Percentiles rank a stretch among this genome's conserved stretches.
These are phyloP conservation scores for Bruguiera parviflora DNA, from an alignment of 345 rosid species.

Conservation along the genomic window DNA sequence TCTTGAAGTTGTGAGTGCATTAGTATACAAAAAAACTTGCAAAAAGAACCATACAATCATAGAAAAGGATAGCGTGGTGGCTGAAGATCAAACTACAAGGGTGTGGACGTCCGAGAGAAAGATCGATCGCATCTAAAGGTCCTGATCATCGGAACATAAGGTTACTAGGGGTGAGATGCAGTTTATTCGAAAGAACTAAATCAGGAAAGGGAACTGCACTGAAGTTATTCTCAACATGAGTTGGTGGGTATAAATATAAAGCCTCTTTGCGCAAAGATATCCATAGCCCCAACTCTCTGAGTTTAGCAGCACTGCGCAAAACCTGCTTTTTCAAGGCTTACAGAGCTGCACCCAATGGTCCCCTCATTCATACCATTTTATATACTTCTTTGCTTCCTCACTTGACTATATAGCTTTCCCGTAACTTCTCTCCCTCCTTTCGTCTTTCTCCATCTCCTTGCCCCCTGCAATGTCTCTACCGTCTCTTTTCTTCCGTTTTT, in stretches of 20 bases:
- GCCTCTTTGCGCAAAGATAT: constrained; percentile 64
- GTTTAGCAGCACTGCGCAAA: constrained; percentile 20
- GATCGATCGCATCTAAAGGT: constrained; percentile 26
- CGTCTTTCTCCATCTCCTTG: background rate
- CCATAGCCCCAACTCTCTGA: constrained; percentile 30
- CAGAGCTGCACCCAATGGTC: constrained; percentile 31
- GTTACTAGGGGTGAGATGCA: constrained; percentile 23
- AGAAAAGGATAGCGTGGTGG: too few species aligned
- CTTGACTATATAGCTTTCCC: constrained; percentile 14
- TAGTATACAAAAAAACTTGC: too few species aligned
- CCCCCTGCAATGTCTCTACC: constrained; percentile 34
- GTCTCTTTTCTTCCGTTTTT: constrained; percentile 23
- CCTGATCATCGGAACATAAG: constrained; percentile 15
- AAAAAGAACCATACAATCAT: too few species aligned
- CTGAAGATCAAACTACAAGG: too few species aligned
- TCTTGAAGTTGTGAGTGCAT: too few species aligned
- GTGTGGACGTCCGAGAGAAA: background rate
- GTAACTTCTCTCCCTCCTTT: constrained; percentile 11
- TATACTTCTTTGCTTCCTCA: constrained; percentile 36
- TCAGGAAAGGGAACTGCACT: constrained; percentile 21
- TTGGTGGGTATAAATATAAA: constrained; percentile 60
- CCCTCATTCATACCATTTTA: constrained; percentile 39
- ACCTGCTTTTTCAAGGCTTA: constrained; percentile 35
- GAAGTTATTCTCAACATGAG: constrained; percentile 37
- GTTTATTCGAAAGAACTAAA: constrained; percentile 22